Evolutionary conservation across 2,329 filamentous ascomycete species (phyloP).

Genomic region (Phoma herbarum): DNA sequence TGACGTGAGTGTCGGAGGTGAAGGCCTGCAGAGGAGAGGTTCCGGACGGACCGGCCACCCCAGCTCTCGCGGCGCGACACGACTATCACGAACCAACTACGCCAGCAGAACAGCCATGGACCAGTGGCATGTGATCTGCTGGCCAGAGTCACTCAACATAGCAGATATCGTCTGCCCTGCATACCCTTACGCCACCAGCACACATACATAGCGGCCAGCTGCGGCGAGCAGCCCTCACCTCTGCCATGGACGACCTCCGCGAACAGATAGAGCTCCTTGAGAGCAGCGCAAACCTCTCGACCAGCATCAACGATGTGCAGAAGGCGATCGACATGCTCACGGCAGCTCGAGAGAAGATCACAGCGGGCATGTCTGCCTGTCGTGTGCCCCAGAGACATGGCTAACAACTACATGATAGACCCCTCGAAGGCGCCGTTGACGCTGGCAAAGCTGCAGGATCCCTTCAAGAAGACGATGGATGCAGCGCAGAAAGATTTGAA

Average conservation of each 20-base stretch:
- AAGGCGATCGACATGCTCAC: constrained; percentile 80
- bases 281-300: constrained; percentile 72
- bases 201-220: constrained; percentile 3
- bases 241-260: constrained; percentile 70
- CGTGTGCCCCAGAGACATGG: constrained; percentile 11
- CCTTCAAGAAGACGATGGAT: constrained; percentile 82
- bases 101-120: constrained; percentile 37
- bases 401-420: constrained; percentile 57
- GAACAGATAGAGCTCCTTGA: constrained; percentile 78
- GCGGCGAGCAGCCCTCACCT: constrained; percentile 7
- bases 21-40: constrained; percentile 5
- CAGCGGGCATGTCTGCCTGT: constrained; percentile 59
- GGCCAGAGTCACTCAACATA: constrained; percentile 27
- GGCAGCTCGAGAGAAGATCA: constrained; percentile 76
- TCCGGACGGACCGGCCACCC: background rate
- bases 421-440: constrained; percentile 75
- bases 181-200: background rate
- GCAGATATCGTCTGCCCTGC: constrained; percentile 4
- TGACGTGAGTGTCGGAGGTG: constrained; percentile 7
- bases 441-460: constrained; percentile 85
- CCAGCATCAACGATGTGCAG: constrained; percentile 82
- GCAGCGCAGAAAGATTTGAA: constrained; percentile 82
- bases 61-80: constrained; percentile 14
- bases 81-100: constrained; percentile 2
- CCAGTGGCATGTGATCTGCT: constrained; percentile 27